Base-by-base conservation (phyloP, 202 grass and related monocot species). In the Carex sylvatica region DNA sequence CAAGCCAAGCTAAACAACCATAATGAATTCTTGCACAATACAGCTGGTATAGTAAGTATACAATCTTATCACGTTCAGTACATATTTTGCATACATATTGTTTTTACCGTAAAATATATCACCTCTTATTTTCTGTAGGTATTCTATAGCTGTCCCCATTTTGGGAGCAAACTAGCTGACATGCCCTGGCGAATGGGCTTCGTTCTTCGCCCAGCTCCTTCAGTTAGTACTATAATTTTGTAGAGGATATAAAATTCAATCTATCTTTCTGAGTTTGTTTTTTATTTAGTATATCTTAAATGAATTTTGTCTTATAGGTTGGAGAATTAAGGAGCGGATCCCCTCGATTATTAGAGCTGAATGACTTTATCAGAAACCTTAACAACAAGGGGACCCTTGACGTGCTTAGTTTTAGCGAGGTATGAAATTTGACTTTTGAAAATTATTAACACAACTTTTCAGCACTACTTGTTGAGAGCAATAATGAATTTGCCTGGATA, bases 171-270 rank as follows among this genome's bases (percentile, higher is more conserved):
- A 87, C 92, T 98, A 33, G 95, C 95, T 59, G 95, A 98, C 77
- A 93, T 98, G 95, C 95, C 95, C 71, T 98, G 92, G 95, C 95
- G 90, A 76, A 98, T 98, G 95, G 95, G 95, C 6, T 83, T 95
- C 58, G 95, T 98, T 78, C 86, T 98, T 28, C 92, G 95, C 84
- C 95, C 95, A 70, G 92, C 95, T 80, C 95, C 91, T 80, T 93
- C 95, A 3, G 95, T 98, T 73, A 83, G 84, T 84, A 79, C 74
- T 81, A 80, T 55, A 11, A 69, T 55, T 79, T 81, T 83, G 26
- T 64, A 83, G 64, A 65, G 83, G 49, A 10, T 30, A 49, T 76
- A 61, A 70, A 77, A 33, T 68, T 36, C 20, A 53, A 15, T 28
- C 13, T 54, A 42, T 31, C 35, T 46, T 82, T 55, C 65, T 73